Conservation (phyloP, 169 alveolate species). For the Cryptosporidium ryanae region DNA sequence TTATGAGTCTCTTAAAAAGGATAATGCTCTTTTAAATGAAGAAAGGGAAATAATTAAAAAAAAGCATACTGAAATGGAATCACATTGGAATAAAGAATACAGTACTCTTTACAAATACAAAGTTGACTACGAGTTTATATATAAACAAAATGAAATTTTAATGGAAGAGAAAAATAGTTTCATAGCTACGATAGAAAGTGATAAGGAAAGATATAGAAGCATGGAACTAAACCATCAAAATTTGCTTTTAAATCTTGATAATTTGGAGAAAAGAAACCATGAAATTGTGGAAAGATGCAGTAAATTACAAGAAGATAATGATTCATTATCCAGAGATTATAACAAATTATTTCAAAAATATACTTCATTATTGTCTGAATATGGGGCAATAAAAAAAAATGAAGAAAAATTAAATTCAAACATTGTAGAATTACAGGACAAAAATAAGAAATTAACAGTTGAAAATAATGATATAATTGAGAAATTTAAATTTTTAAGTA, state of each 20-base stretch:
- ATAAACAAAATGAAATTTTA: conserved; percentile 40
- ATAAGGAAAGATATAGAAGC: conserved; percentile 56
- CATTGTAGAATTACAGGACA: conserved; percentile 37
- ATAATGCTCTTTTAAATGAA: conserved; percentile 14
- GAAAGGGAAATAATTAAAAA: conserved; percentile 46
- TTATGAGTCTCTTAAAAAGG: conserved; percentile 50
- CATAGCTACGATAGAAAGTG: conserved; percentile 39
- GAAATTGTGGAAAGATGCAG: conserved; percentile 46
- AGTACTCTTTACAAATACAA: conserved; percentile 36
- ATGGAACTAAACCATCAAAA: conserved; percentile 46
- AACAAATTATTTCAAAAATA: conserved; percentile 60
- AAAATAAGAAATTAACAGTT: conserved; percentile 7
- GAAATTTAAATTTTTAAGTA: conserved; percentile 22
- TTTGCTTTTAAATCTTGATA: conserved; percentile 23
- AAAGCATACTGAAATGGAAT: conserved; percentile 45
- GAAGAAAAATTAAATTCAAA: conserved; percentile 47
- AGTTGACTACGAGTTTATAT: conserved; percentile 44
- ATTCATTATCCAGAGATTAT: conserved; percentile 57
- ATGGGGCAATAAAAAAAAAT: conserved; percentile 32
- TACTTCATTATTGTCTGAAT: conserved; percentile 49
- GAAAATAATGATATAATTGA: conserved; percentile 33
- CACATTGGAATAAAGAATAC: conserved; percentile 61
- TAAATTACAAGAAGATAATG: conserved; percentile 56
- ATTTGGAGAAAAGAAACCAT: conserved; percentile 62
- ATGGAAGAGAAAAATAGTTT: conserved; percentile 30